Conservation (phyloP, 495 filamentous ascomycete genomes). For the Aspergillus cavernicola region DNA sequence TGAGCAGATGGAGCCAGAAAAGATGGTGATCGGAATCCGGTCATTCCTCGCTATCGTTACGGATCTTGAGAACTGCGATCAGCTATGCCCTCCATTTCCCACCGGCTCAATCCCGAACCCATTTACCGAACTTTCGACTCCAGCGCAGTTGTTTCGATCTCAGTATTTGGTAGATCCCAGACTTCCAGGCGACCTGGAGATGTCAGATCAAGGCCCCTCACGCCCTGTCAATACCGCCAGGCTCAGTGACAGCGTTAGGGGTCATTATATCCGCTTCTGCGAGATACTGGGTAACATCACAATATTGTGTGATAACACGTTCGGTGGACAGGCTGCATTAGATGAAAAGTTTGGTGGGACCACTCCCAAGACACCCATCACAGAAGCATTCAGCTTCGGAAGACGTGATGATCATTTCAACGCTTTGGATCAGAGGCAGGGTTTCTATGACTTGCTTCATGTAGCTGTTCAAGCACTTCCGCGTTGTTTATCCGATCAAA, state of each 20-base stretch:
- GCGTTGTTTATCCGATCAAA: conserved; percentile 83
- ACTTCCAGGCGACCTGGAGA: conserved; percentile 34
- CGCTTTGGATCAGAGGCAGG: conserved; percentile 79
- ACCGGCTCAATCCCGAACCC: conserved; percentile 44
- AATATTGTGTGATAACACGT: conserved; percentile 90
- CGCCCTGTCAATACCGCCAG: conserved; percentile 70
- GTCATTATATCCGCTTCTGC: conserved; percentile 85
- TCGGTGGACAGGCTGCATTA: conserved; percentile 89
- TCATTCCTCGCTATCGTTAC: conserved; percentile 90
- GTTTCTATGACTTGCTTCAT: conserved; percentile 92
- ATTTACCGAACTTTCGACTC: conserved; percentile 35
- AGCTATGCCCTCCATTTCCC: conserved; percentile 79
- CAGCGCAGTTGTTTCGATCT: conserved; percentile 34
- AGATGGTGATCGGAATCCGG: conserved; percentile 92
- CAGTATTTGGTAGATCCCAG: conserved; percentile 40
- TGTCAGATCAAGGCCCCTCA: conserved; percentile 35
- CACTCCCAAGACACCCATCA: conserved; percentile 87
- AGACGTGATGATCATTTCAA: conserved; percentile 74
- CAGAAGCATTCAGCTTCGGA: conserved; percentile 88
- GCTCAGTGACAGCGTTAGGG: conserved; percentile 70
- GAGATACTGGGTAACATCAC: conserved; percentile 95
- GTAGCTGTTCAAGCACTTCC: conserved; percentile 94
- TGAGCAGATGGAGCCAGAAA: conserved; percentile 92
- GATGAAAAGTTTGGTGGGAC: conserved; percentile 89
- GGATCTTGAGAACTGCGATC: conserved; percentile 84